Conservation (phyloP, 2,329 filamentous ascomycete species). For the Ophiostoma quercus region DNA sequence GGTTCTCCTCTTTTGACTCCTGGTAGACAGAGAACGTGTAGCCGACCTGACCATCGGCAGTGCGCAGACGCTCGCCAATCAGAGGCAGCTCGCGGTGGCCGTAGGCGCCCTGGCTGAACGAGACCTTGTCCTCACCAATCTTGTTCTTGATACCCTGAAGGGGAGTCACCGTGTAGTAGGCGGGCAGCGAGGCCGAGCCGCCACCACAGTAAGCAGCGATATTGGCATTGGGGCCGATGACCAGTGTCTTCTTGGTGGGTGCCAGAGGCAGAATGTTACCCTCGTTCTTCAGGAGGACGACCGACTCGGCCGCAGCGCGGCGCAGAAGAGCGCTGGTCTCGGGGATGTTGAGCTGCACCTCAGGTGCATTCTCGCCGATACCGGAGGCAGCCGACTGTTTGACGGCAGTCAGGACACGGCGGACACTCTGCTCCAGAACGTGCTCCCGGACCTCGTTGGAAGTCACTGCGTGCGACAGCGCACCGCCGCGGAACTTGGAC, state of each 20-base stretch:
- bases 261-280: constrained; percentile 47
- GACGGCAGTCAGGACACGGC: constrained; percentile 31
- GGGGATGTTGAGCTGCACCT: constrained; percentile 18
- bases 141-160: constrained; percentile 39
- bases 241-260: constrained; percentile 38
- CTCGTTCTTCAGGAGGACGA: constrained; percentile 44
- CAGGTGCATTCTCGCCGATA: constrained; percentile 22
- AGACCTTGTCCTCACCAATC: constrained; percentile 33
- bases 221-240: constrained; percentile 49
- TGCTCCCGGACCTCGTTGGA: constrained; percentile 29
- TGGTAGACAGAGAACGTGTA: constrained; percentile 24
- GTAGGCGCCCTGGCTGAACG: constrained; percentile 25
- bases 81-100: constrained; percentile 26
- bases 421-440: constrained; percentile 31
- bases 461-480: constrained; percentile 18
- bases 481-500: constrained; percentile 30
- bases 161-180: constrained; percentile 43
- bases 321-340: constrained; percentile 24
- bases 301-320: constrained; percentile 23
- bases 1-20: constrained; percentile 20
- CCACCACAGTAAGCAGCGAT: constrained; percentile 33
- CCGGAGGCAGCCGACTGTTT: background rate
- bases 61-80: constrained; percentile 22
- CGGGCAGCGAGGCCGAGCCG: constrained; percentile 31
- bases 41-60: constrained; percentile 23